phyloP scores from a whole-genome alignment of 2,329 filamentous ascomycete genomes.

The Venturia asperata region DNA sequence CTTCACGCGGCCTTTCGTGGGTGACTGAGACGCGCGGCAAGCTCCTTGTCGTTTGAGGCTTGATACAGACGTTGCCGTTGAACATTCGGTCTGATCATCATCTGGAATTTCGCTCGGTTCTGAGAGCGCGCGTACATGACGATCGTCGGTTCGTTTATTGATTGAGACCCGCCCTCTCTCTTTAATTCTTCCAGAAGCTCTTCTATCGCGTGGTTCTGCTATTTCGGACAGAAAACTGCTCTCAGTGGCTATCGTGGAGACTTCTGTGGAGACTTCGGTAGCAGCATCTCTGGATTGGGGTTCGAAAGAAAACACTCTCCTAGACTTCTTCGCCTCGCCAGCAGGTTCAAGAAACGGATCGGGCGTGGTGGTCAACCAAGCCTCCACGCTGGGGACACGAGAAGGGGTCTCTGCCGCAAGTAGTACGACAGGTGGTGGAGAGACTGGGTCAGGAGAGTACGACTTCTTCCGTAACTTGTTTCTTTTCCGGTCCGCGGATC shows the following conservation, averaged over 20 bases:
- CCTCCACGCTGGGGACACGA: conserved; percentile 40
- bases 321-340: conserved; percentile 28
- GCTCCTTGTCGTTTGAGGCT: conserved; percentile 17
- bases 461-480: conserved; percentile 3
- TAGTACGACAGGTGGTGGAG: background rate
- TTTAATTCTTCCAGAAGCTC: background rate
- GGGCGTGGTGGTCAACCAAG: conserved; percentile 52
- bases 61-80: conserved; percentile 17
- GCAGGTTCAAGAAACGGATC: conserved; percentile 47
- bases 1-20: background rate
- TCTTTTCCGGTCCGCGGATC: conserved; percentile 14
- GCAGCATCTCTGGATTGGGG: conserved; percentile 24
- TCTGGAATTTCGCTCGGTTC: conserved; percentile 14
- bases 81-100: conserved; percentile 18
- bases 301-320: conserved; percentile 24
- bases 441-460: conserved; percentile 2
- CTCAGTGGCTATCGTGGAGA: conserved; percentile 6
- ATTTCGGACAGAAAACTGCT: conserved; percentile 9
- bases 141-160: background rate
- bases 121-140: conserved; percentile 4
- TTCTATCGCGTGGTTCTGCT: background rate
- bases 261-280: background rate
- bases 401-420: background rate
- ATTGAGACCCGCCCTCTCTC: background rate
- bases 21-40: conserved; percentile 7